Evolutionary conservation across 2,329 filamentous ascomycete species (phyloP).

Genomic region (Aspergillus ruber): DNA sequence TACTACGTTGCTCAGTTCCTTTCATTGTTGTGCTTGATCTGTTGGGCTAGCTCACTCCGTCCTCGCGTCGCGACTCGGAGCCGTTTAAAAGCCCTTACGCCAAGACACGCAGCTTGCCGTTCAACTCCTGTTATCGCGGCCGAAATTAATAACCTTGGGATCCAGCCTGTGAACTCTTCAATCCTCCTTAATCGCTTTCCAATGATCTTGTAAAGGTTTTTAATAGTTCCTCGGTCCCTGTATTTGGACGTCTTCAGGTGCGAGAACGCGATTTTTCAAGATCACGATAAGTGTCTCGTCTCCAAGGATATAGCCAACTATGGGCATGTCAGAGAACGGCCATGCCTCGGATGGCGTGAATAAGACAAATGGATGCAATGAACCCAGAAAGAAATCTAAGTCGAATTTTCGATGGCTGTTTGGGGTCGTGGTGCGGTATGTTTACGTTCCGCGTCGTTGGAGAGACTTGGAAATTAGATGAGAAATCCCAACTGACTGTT

Average conservation of each 20-base stretch:
- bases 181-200: not conserved
- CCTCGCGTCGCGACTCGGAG: not conserved
- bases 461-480: not conserved
- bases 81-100: conserved; percentile 1
- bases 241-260: not conserved
- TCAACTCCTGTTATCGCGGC: not conserved
- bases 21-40: not conserved
- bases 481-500: not conserved
- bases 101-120: conserved; percentile 4
- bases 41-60: not conserved
- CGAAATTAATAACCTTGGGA: not conserved
- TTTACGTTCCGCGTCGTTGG: not conserved
- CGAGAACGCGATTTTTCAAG: not conserved
- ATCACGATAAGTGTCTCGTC: conserved; percentile 5
- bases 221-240: not conserved
- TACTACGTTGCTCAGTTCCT: not conserved
- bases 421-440: conserved; percentile 31
- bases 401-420: conserved; percentile 27
- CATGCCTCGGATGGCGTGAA: conserved; percentile 14
- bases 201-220: not conserved
- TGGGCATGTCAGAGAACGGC: conserved; percentile 23
- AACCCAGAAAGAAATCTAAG: conserved; percentile 8
- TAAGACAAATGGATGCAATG: conserved; percentile 9
- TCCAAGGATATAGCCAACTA: conserved; percentile 10
- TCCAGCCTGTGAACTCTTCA: not conserved